Percentiles rank a stretch among this genome's conserved stretches.
Conservation (phyloP, 2,329 filamentous ascomycete genomes). For the Diaporthe destruens region DNA sequence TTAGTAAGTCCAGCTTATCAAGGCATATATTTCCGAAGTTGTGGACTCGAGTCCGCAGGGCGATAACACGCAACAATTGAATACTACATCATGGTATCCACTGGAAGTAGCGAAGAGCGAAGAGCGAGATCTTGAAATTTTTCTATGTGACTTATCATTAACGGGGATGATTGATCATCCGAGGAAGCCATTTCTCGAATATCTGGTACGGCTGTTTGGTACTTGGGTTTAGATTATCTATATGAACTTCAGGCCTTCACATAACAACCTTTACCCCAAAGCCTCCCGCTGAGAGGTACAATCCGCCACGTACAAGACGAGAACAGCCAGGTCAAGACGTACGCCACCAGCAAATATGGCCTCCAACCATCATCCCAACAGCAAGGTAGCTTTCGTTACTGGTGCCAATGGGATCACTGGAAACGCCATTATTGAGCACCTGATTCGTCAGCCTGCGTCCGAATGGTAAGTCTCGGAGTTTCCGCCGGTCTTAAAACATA, state of each 20-base stretch:
- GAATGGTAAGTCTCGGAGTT: slow-evolving; percentile 31
- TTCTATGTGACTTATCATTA: neutral
- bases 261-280: neutral
- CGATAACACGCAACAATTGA: too few relatives aligned
- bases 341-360: neutral
- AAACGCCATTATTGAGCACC: slow-evolving; percentile 50
- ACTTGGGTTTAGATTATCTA: neutral
- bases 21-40: too few relatives aligned
- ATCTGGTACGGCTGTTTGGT: neutral
- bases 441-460: slow-evolving; percentile 43
- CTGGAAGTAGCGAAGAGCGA: neutral
- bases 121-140: neutral
- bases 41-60: too few relatives aligned
- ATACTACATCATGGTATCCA: too few relatives aligned
- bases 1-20: too few relatives aligned
- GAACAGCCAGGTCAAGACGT: neutral
- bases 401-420: slow-evolving; percentile 53
- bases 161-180: neutral
- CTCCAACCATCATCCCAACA: neutral
- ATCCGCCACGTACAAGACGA: neutral
- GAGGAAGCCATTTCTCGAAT: neutral
- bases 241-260: neutral
- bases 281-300: neutral
- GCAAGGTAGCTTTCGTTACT: slow-evolving; percentile 33
- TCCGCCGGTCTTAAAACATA: neutral